Evolutionary conservation across 2,329 filamentous ascomycete species (phyloP), one percentile per base, ranked within the genome.

Genomic region (Trichoderma sp.): DNA sequence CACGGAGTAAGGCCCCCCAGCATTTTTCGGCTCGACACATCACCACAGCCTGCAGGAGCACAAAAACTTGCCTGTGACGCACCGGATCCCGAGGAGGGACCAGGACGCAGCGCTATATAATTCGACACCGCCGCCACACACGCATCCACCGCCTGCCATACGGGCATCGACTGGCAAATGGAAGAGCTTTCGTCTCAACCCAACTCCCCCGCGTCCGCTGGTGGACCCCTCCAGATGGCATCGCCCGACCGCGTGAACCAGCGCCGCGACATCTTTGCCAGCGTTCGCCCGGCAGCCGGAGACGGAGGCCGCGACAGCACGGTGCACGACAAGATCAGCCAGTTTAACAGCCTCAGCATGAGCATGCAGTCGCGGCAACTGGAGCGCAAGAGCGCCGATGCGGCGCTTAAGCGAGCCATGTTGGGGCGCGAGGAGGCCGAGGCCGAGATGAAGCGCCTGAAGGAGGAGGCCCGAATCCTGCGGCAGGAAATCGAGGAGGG

Each of bases 361-460:
- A 86, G 89, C 69, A 80, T 84, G 72, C 83, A 86, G 78, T 85
- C 86, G 40, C 89, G 88, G 74, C 85, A 88, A 59, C 81, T 89
- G 65, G 88, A 90, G 77, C 85, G 88, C 74, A 90, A 87, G 79
- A 88, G 84, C 59, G 88, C 87, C 73, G 89, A 91, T 73, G 88
- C 88, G 37, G 89, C 89, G 35, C 80, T 91, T 19, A 89, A 89
- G 77, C 86, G 89, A 59, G 89, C 89, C 71, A 87, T 90, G 83
- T 76, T 91, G 59, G 90, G 89, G 16, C 85, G 90, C 55, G 91
- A 94, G 76, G 89, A 91, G 79, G 89, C 90, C 14, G 91, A 93
- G 80, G 82, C 81, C n/a, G 90, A 93, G 74, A 84, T 89, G 81
- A 85, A 86, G 71, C 84, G 85, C 53, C 85, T 88, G 74, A 85